A percentile compares a stretch with the other conserved stretches of the same genome.
Evolutionary conservation across 2,329 filamentous ascomycete genomes (phyloP).

Genomic region (Kalaharituber pfeilii): DNA sequence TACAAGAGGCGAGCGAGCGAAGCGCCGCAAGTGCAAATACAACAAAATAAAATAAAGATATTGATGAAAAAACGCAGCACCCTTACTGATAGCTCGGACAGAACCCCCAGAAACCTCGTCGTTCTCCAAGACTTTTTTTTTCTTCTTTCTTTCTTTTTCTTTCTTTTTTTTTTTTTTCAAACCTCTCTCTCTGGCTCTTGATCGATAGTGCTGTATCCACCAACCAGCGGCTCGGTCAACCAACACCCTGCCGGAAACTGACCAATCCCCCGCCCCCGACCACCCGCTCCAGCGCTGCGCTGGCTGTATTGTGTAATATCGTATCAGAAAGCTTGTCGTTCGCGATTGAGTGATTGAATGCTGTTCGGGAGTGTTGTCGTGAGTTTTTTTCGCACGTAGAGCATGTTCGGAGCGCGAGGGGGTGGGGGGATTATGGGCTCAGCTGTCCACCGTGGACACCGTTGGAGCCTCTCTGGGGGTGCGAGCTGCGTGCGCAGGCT

Average conservation of each 20-base stretch:
- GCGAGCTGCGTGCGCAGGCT: too few relatives aligned
- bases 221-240: background rate
- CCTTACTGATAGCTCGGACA: background rate
- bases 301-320: background rate
- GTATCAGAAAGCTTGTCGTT: background rate
- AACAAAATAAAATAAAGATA: background rate
- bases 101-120: background rate
- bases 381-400: background rate
- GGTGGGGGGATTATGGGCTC: background rate
- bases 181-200: constrained; percentile 7
- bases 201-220: too few relatives aligned
- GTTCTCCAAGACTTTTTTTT: background rate
- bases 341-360: background rate
- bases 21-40: background rate
- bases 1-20: background rate
- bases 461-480: too few relatives aligned
- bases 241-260: background rate
- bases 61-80: background rate
- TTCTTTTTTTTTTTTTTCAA: too few relatives aligned
- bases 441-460: too few relatives aligned
- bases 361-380: background rate
- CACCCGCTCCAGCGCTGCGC: background rate
- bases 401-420: background rate
- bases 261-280: background rate
- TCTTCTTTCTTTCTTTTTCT: too few relatives aligned